Evolutionary conservation across 345 rosid species (phyloP), one percentile per base, ranked within the genome.

Genomic region (Cardiospermum halicacabum): DNA sequence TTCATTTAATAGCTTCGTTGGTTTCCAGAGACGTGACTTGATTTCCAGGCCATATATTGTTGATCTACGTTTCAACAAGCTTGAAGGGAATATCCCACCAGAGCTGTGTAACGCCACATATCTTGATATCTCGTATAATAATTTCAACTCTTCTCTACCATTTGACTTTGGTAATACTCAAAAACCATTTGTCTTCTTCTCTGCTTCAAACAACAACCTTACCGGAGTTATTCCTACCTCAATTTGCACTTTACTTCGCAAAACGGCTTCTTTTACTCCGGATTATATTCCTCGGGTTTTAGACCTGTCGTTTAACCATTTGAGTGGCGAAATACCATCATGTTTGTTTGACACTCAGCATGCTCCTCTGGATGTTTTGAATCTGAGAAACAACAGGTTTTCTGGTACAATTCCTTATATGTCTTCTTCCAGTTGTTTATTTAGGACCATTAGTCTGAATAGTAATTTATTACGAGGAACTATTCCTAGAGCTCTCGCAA

Each of bases 71-170:
- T 2, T 7, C 24, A 80, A 80, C 69, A 68, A 24, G 56, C 67
- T 80, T 9, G 51, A 32, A 30, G 81, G 81, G 18, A n/a, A 51
- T 2, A 49, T 77, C 27, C 79, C 74, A 19, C 5, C 0, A n/a
- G 45, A 31, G 27, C 72, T 73, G 32, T 8, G 24, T 28, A 11
- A 0, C 7, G 69, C 60, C 1, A 13, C 16, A 25, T 69, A 54
- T 21, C 24, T 77, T 39, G 84, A 80, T 70, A 77, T 63, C 43
- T 80, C 84, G 2, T 47, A 25, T 58, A 80, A 80, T 27, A 71
- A 59, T 7, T 74, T 80, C 16, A 1, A 3, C 1, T 56, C 50
- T 80, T 11, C 81, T 79, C 58, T 2, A 11, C 55, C 55, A 8
- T 4, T 7, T 26, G 27, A 72, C 16, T 36, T 69, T 24, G 77